Percentiles rank a stretch among this genome's conserved stretches.
Evolutionary conservation across 306 rosid genomes (phyloP).

Genomic region (peach (Prunus persica)): Prunus_persica_NCBIv2 NC_034015.1:12805001-12805500

Average conservation of each 20-base stretch:
- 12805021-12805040: slow-evolving; percentile 65
- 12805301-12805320: slow-evolving; percentile 49
- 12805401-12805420: slow-evolving; percentile 91
- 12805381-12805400: slow-evolving; percentile 95
- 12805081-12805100: slow-evolving; percentile 96
- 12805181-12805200: not conserved
- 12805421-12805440: slow-evolving; percentile 94
- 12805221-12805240: not conserved
- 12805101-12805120: slow-evolving; percentile 96
- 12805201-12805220: not conserved
- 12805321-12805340: slow-evolving; percentile 74
- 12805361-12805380: slow-evolving; percentile 83
- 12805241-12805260: slow-evolving; percentile 25
- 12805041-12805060: slow-evolving; percentile 97
- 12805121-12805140: slow-evolving; percentile 91
- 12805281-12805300: slow-evolving; percentile 56
- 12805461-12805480: slow-evolving; percentile 89
- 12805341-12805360: slow-evolving; percentile 84
- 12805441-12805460: slow-evolving; percentile 91
- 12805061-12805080: slow-evolving; percentile 99
- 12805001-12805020: not conserved
- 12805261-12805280: slow-evolving; percentile 93
- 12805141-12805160: slow-evolving; percentile 10
- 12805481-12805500: slow-evolving; percentile 77
- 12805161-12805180: not conserved